Evolutionary conservation across 2,329 filamentous ascomycete species (phyloP).

Genomic region (Fusarium verrucosum): DNA sequence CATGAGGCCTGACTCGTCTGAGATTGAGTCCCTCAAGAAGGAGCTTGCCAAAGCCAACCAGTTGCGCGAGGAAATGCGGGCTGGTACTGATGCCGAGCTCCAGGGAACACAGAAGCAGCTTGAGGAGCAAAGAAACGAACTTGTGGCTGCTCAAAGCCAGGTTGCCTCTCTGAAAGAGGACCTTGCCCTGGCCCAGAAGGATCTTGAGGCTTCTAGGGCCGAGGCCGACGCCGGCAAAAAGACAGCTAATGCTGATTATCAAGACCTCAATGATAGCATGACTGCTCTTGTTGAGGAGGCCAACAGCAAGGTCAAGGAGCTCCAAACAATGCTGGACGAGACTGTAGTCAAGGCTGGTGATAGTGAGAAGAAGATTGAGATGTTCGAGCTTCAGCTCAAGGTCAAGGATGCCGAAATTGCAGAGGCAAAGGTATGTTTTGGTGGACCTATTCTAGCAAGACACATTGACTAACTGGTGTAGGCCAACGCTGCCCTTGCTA

Average conservation of each 20-base stretch:
- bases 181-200: constrained; percentile 60
- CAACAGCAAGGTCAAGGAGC: constrained; percentile 61
- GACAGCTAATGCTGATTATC: constrained; percentile 68
- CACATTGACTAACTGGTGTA: constrained; percentile 38
- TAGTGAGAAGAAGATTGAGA: constrained; percentile 58
- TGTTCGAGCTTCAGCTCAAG: constrained; percentile 65
- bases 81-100: constrained; percentile 46
- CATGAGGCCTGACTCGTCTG: constrained; percentile 65
- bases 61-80: constrained; percentile 56
- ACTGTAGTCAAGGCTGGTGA: constrained; percentile 57
- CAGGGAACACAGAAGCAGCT: constrained; percentile 51
- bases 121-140: constrained; percentile 48
- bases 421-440: constrained; percentile 63
- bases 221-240: constrained; percentile 62
- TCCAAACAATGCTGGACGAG: constrained; percentile 60
- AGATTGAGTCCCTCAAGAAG: constrained; percentile 60
- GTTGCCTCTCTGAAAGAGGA: constrained; percentile 51
- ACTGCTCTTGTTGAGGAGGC: constrained; percentile 68
- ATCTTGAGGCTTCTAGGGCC: constrained; percentile 62
- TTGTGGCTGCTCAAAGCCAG: constrained; percentile 51
- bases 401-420: constrained; percentile 72
- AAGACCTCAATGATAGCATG: constrained; percentile 71
- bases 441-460: no score
- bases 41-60: constrained; percentile 61
- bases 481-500: constrained; percentile 56